Percentiles rank a stretch among this genome's conserved stretches.
phyloP scores from a whole-genome alignment of 1,284 basidiomycete species.

The Crucibulum parvulum region DNA sequence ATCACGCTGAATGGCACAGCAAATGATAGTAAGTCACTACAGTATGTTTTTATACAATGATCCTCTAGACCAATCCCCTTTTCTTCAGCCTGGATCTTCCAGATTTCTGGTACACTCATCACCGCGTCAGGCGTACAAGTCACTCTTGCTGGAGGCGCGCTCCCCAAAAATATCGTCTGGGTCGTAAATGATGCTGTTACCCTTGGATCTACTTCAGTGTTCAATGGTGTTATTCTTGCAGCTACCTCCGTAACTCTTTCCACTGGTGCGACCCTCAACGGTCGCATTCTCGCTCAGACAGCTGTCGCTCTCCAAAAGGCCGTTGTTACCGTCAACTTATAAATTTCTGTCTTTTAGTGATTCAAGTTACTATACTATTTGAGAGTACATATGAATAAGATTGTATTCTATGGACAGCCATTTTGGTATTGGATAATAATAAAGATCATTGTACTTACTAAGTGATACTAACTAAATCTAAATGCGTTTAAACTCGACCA shows the following conservation, averaged over 20 bases:
- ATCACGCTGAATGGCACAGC: constrained; percentile 8
- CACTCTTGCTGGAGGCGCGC: constrained; percentile 21
- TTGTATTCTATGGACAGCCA: no score
- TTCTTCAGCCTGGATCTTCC: constrained; percentile 25
- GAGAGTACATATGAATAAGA: no score
- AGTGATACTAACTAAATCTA: no score
- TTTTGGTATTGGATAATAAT: no score
- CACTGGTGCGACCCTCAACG: constrained; percentile 19
- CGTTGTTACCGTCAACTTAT: no score
- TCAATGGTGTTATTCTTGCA: constrained; percentile 23
- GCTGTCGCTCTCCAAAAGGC: constrained; percentile 10
- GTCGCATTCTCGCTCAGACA: constrained; percentile 24
- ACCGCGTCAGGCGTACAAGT: constrained; percentile 12
- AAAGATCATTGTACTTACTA: no score
- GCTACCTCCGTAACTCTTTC: constrained; percentile 13
- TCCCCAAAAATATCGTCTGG: constrained; percentile 25
- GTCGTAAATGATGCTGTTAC: constrained; percentile 17
- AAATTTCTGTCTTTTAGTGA: no score
- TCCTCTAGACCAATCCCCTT: no score
- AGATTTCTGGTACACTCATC: constrained; percentile 16
- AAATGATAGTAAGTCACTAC: constrained; percentile 4
- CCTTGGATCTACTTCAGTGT: constrained; percentile 8
- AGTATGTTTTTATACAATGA: no score
- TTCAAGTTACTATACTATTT: no score
- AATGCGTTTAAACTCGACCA: no score